Base-by-base conservation (phyloP, 2,329 filamentous ascomycete species). In the Fusarium albidum region DNA sequence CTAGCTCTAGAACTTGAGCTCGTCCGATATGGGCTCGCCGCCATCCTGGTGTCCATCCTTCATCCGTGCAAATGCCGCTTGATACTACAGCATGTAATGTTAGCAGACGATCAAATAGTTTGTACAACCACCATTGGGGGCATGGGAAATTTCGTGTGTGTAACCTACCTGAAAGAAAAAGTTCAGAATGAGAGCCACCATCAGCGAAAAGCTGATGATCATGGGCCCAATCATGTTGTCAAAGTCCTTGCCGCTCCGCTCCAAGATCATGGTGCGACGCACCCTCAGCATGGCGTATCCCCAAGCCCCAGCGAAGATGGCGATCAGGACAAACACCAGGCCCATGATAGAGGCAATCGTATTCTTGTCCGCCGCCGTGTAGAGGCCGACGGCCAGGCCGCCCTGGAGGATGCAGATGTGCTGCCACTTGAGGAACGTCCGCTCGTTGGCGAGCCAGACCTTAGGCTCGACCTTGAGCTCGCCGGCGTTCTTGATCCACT, bases 391-490 rank as follows among this genome's bases (percentile, higher is more conserved):
- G 1, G 91, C 91, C 26, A 99, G 77, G 17, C 88, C 87, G 31
- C 92, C 93, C 18, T 99, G 86, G 12, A 99, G 81, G 41, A 99
- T 86, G 57, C 87, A 89, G 68, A 99, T 92, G 73, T 98, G 93
- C 78, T 98, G 91, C 95, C 95, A 99, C 75, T 97, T 98, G 74
- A 99, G 88, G 71, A 97, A 99, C 0, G 95, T 99, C 57, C 95
- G 89, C 77, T 99, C 94, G 74, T 99, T 99, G 48, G 95, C 95
- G 51, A 99, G 87, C 94, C 95, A 99, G 26, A 99, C 94, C 76
- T 99, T 99, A 57, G 92, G 92, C 77, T 99, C 95, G 51, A 99
- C 92, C 70, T 92, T 90, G 61, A 98, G 83, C 29, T 92, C 90
- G 4, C 95, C 94, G 28, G 89, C 84, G 74, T 99, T 96, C 79